Base-by-base conservation (phyloP, 2,329 filamentous ascomycete genomes). In the Pezicula rhizophila region DNA sequence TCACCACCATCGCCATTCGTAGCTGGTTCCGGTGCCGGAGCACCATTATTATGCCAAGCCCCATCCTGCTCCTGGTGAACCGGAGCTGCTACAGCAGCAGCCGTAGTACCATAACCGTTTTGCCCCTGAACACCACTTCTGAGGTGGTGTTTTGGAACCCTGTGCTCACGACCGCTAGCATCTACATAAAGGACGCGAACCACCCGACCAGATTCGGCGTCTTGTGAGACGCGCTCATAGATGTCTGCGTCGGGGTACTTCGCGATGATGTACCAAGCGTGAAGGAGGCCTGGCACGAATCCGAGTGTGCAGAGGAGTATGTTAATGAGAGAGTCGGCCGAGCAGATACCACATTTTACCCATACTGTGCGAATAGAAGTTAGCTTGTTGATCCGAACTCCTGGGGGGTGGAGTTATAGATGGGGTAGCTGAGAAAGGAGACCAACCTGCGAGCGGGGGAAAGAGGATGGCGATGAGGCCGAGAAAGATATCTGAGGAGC, bases 201-300 rank as follows among this genome's bases (percentile, higher is more conserved):
- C 48, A 92, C 82, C 52, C 75, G 77, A 57, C 77, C 73, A 58
- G 72, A 70, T 53, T 77, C 76, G 48, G 70, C 77, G 46, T 82
- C 79, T 34, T 69, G 66, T 5, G 78, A 70, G 37, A 87, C 66
- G 45, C 74, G 70, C 58, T 88, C 80, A 69, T 93, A 90, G 54
- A 85, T 80, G 50, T 84, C 76, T 37, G 78, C 69, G 52, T 96
- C 92, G 50, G 93, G 93, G 67, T 85, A 88, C 65, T 88, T 86
- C 62, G 88, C 80, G 70, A 99, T 96, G 69, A 97, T 95, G 77
- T 97, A 99, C 92, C 93, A 97, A 54, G 91, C 82, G 73, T 99
- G 93, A 2, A 99, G 73, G 44, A 97, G 85, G 52, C 92, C 92
- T 17, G 92, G 92, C 52, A 97, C 69, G 64, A 77, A 89, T 60